Base-by-base conservation (phyloP, 2,329 filamentous ascomycete genomes). In the Aureobasidium uvarum region DNA sequence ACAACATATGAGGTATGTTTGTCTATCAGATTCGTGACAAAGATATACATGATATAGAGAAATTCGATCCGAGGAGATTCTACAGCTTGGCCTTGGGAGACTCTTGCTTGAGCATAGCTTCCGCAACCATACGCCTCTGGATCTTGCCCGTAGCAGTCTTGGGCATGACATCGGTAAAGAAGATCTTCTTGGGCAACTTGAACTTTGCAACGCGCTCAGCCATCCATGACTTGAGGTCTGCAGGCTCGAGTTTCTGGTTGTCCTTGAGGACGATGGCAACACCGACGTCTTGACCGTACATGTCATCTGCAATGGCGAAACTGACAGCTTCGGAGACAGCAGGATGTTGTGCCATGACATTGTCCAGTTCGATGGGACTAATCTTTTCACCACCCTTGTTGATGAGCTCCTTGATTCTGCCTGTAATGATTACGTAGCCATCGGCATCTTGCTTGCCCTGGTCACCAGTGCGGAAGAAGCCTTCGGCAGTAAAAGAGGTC, bases 121-220 rank as follows among this genome's bases (percentile, higher is more conserved):
- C 90, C 16, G 91, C 91, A n/a, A 96, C 91, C 72, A 93, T 91
- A 68, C 90, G 85, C 67, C 91, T 82, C 78, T 96, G 91, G 66
- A 96, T 89, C 82, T 96, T 96, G 65, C 91, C 91, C 6, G 91
- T 96, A n/a, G 91, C 91, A 4, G 92, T 94, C 83, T 96, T 96
- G 68, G 91, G 91, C 86, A 96, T 96, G 69, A 88, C 80, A 66
- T 91, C 84, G 41, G 91, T 91, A 71, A 95, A 92, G 80, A 90
- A 69, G 33, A 69, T 46, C 64, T 91, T 87, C 80, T 91, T 93
- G 1, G 91, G 91, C 48, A 92, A 83, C 81, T 96, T 96, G 78
- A 95, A 95, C 78, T 90, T 92, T 66, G 89, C 89, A 68, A 92
- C 80, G 73, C 85, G 88, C 67, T 89, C 85, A 0, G 80, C 81